Evolutionary conservation across 2,329 filamentous ascomycete species (phyloP).

Genomic region (Colletotrichum australisinense): DNA sequence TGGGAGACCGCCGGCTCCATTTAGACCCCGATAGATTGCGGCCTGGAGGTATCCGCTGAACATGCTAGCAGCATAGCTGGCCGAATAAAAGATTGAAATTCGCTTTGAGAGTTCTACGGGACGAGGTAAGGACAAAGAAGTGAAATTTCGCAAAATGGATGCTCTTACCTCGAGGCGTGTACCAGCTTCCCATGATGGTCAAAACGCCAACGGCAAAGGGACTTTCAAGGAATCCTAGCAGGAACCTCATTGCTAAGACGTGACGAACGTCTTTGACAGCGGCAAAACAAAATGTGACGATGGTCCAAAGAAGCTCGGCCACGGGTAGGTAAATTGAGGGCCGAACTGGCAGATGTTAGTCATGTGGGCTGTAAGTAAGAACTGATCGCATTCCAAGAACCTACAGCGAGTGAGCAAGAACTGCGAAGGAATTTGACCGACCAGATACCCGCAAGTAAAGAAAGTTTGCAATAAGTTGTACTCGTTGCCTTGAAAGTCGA

Average conservation of each 20-base stretch:
- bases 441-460: neutral
- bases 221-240: neutral
- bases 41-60: neutral
- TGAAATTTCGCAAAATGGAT: neutral
- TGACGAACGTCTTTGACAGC: neutral
- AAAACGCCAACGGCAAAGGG: neutral
- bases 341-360: neutral
- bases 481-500: neutral
- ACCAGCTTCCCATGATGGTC: neutral
- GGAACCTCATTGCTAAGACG: neutral
- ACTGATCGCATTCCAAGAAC: neutral
- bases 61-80: neutral
- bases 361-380: too few relatives aligned
- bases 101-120: neutral
- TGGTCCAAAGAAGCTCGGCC: neutral
- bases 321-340: neutral
- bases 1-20: slow-evolving; percentile 1
- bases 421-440: neutral
- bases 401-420: neutral
- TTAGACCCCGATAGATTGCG: neutral
- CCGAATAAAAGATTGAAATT: neutral
- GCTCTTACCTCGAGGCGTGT: neutral
- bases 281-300: neutral
- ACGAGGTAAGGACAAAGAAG: neutral
- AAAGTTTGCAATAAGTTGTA: neutral